Evolutionary conservation across 75 land plant species (phyloP).

Genomic region (Larix kaempferi): DNA sequence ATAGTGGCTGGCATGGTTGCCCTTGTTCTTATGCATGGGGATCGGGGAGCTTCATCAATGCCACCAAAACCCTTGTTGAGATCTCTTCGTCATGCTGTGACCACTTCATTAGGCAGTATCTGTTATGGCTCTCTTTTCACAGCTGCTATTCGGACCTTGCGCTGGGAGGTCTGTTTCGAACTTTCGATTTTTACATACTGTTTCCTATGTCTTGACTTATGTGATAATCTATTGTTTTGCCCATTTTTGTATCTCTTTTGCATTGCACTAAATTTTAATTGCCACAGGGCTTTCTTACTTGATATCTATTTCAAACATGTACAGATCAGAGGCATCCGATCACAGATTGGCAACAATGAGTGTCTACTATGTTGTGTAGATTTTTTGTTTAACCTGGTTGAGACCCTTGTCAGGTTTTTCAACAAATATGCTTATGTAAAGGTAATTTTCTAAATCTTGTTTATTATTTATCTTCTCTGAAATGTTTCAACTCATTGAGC

Average conservation of each 20-base stretch:
- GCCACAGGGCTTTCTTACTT: background rate
- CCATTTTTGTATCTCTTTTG: background rate
- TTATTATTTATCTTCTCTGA: background rate
- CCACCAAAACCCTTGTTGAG: conserved; percentile 63
- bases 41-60: conserved; percentile 50
- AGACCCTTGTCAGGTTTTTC: conserved; percentile 85
- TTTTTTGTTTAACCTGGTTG: conserved; percentile 80
- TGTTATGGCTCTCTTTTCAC: conserved; percentile 96
- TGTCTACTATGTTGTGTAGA: conserved; percentile 89
- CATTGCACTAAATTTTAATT: background rate
- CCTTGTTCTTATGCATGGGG: conserved; percentile 75
- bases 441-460: conserved; percentile 26
- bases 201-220: background rate
- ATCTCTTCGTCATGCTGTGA: conserved; percentile 60
- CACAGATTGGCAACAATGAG: conserved; percentile 84
- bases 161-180: conserved; percentile 73
- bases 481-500: background rate
- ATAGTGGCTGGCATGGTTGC: conserved; percentile 82
- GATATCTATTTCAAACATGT: background rate
- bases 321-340: conserved; percentile 87
- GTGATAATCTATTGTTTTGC: background rate
- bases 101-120: conserved; percentile 90
- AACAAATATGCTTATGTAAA: conserved; percentile 95
- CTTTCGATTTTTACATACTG: background rate
- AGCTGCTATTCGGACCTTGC: conserved; percentile 78